Percentiles rank a stretch among this genome's conserved stretches.
These are phyloP conservation scores for Phyllosticta citriasiana DNA, from an alignment of 2,329 filamentous ascomycete genomes.

Conservation along the genomic window DNA sequence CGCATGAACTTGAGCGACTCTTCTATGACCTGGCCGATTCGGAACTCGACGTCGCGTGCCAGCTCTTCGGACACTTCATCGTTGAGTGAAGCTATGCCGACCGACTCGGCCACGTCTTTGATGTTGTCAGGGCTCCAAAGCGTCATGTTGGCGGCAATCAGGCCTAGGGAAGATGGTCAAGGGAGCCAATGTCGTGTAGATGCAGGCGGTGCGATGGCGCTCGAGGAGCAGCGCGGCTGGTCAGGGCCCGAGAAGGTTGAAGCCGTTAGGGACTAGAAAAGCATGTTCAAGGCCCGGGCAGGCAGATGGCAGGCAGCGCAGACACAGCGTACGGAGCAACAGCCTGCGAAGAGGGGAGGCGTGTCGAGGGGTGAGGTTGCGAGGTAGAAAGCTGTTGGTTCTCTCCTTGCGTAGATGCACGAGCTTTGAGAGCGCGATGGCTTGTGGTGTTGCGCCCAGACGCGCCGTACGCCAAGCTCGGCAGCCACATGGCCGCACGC, in stretches of 20 bases:
- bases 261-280: neutral
- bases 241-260: neutral
- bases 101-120: conserved; percentile 88
- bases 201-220: neutral
- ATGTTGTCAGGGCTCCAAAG: conserved; percentile 97
- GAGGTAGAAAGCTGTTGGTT: neutral
- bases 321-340: neutral
- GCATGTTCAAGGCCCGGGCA: neutral
- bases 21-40: conserved; percentile 84
- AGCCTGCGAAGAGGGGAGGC: neutral
- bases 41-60: conserved; percentile 90
- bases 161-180: neutral
- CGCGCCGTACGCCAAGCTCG: no score
- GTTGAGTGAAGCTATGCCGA: conserved; percentile 70
- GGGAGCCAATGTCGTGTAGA: neutral
- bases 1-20: conserved; percentile 96
- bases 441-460: no score
- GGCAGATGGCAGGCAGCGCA: neutral
- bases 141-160: conserved; percentile 25
- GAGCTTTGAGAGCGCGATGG: no score
- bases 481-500: no score
- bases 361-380: neutral
- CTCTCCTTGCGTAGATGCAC: no score
- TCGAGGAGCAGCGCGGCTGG: neutral
- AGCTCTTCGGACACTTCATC: conserved; percentile 83